These are phyloP conservation scores for Erodium texanum DNA, from an alignment of 441 rosid genomes.

Conservation along the genomic window DNA sequence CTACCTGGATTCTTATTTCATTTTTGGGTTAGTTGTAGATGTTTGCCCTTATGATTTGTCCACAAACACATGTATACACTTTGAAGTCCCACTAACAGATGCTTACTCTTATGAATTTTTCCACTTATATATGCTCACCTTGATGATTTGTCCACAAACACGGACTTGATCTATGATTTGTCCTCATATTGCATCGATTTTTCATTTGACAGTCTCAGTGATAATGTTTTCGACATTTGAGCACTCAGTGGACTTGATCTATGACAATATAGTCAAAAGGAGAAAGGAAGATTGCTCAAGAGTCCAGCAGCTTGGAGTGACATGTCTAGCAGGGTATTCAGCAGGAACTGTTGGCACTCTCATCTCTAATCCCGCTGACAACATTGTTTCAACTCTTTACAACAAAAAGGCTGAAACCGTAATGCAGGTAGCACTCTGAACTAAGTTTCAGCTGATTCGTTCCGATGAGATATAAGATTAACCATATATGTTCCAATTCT, in stretches of 20 bases:
- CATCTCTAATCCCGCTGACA: conserved; percentile 72
- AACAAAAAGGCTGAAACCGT: conserved; percentile 37
- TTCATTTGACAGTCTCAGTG: conserved; percentile 41
- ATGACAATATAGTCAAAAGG: conserved; percentile 30
- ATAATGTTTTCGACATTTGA: conserved; percentile 66
- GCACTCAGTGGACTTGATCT: conserved; percentile 48
- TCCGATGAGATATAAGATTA: not conserved
- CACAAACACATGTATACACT: no score
- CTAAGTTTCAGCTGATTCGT: not conserved
- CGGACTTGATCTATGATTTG: no score
- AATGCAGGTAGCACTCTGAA: not conserved
- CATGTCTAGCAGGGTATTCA: conserved; percentile 65
- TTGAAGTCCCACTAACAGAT: no score
- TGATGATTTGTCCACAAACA: no score
- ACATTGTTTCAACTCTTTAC: conserved; percentile 47
- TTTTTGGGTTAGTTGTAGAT: no score
- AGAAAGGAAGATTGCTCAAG: conserved; percentile 51
- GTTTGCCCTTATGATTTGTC: no score
- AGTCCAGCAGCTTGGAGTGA: conserved; percentile 64
- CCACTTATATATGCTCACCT: no score
- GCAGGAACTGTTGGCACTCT: conserved; percentile 68
- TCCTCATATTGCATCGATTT: no score
- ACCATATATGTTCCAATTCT: no score
- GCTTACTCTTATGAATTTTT: no score
- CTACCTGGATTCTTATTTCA: no score